A percentile compares a stretch with the other conserved stretches of the same genome.
Evolutionary conservation across 2,329 filamentous ascomycete species (phyloP).

Genomic region (Xylariaceae sp.): DNA sequence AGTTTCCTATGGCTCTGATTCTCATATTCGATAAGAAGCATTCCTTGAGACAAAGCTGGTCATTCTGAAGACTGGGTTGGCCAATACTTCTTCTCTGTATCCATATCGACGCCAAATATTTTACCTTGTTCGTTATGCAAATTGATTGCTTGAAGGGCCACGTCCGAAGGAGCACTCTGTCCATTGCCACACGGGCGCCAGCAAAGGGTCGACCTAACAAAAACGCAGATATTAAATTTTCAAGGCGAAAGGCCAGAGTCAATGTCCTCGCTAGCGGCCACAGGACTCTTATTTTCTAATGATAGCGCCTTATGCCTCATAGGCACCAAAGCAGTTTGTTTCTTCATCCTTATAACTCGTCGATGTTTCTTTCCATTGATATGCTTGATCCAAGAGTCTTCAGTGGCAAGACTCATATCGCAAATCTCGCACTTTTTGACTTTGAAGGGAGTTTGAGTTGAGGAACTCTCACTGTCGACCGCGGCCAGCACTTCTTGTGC

Average conservation of each 20-base stretch:
- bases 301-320: constrained; percentile 2
- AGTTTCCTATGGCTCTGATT: too few relatives aligned
- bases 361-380: constrained; percentile 40
- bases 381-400: constrained; percentile 47
- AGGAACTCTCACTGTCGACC: constrained; percentile 51
- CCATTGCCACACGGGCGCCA: too few relatives aligned
- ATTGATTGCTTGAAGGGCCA: too few relatives aligned
- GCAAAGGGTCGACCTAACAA: not conserved
- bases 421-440: constrained; percentile 66
- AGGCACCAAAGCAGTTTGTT: constrained; percentile 28
- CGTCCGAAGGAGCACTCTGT: too few relatives aligned
- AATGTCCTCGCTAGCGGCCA: not conserved
- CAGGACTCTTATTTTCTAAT: not conserved
- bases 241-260: not conserved
- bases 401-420: constrained; percentile 54
- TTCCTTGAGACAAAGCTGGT: too few relatives aligned
- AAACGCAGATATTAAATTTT: not conserved
- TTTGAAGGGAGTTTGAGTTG: constrained; percentile 37
- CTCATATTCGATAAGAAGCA: too few relatives aligned
- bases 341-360: constrained; percentile 25
- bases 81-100: too few relatives aligned
- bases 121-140: too few relatives aligned
- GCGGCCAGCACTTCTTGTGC: constrained; percentile 52
- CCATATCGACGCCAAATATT: too few relatives aligned
- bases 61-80: too few relatives aligned